Base-by-base conservation (phyloP, 2,329 filamentous ascomycete species). In the Parascedosporium putredinis region DNA sequence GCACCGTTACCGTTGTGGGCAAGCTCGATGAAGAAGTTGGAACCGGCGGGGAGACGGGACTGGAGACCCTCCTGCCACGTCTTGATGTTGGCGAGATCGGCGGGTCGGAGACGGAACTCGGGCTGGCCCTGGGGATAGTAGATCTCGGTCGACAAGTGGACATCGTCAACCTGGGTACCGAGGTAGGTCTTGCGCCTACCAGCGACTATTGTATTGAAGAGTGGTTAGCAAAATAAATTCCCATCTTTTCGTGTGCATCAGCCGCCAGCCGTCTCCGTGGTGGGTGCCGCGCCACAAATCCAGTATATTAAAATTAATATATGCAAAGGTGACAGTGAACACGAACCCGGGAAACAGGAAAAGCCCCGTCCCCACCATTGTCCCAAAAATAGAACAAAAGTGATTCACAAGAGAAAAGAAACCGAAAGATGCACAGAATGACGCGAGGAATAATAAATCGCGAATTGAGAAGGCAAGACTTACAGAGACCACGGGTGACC, bases 141-240 rank as follows among this genome's bases (percentile, higher is more conserved):
- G 31, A 76, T 65, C 9, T 68, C 68, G 3, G 72, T 70, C 33
- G 67, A 64, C 18, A 83, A 65, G 55, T 81, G 76, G 67, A 83
- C 76, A 55, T 83, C 79, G 56, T 83, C 79, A 27, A 83, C 73
- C 57, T 81, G 77, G 10, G 76, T 73, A 62, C 66, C 74, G 31
- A 80, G 61, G 53, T 78, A 72, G 33, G 74, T 66, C 53, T 76
- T 70, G 49, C 75, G 71, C 58, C 75, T 73, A n/a, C 77, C 77
- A 8, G 74, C 65, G 53, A 76, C 56, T 58, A 25, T 5, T n/a
- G 3, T 3, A 5, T 12, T 42, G 14, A 40, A 16, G n/a, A 50
- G 6, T 18, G 24, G 23, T 56, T 52, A 55, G 49, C 53, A 38
- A 53, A 50, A 7, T 6, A 36, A 18, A 18, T 16, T 36, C 4